Base-by-base conservation (phyloP, 257 asterid species). In the Solanum bulbocastanum region DNA sequence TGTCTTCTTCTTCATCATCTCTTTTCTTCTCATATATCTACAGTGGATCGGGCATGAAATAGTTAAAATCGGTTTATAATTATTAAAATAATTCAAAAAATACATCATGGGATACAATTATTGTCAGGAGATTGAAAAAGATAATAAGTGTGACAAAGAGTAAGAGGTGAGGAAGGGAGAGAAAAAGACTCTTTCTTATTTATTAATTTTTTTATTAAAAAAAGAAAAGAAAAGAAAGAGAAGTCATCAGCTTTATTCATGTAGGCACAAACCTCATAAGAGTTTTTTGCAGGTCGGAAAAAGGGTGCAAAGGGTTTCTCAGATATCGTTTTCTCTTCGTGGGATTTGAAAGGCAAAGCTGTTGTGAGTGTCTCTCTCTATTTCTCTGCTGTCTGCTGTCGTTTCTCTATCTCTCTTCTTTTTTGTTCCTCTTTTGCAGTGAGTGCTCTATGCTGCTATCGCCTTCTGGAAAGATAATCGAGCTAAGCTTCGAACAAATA, bases 311-410 rank as follows among this genome's bases (percentile, higher is more conserved):
- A 93, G 96, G 84, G 87, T 46, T 91, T 90, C 92, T 94, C 93
- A 91, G 91, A 92, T 94, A 96, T 95, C 97, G 93, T 94, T 95
- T 94, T 96, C 98, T 94, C 91, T 92, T 90, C 88, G 90, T 91
- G 94, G 91, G 95, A 93, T 91, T 94, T 89, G 92, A 65, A 88
- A 76, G 71, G 73, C 85, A 71, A 36, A 27, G 65, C 46, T 49
- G 27, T 82, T 68, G 37, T 27, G 42, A 42, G 68, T 58, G 46
- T 88, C 22, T 89, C 85, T 92, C 35, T 83, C 76, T 83, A 33
- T 83, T 37, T 83, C 86, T 92, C 88, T 90, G 20, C 89, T 91
- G 86, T 91, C 92, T 93, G 93, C 90, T 93, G 94, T 92, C 91
- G 88, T 91, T 87, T 89, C 91, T 89, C 74, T 91, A 78, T 87